Evolutionary conservation across 2,329 filamentous ascomycete species (phyloP), one percentile per base, ranked within the genome.

Genomic region (Cladophialophora psammophila): DNA sequence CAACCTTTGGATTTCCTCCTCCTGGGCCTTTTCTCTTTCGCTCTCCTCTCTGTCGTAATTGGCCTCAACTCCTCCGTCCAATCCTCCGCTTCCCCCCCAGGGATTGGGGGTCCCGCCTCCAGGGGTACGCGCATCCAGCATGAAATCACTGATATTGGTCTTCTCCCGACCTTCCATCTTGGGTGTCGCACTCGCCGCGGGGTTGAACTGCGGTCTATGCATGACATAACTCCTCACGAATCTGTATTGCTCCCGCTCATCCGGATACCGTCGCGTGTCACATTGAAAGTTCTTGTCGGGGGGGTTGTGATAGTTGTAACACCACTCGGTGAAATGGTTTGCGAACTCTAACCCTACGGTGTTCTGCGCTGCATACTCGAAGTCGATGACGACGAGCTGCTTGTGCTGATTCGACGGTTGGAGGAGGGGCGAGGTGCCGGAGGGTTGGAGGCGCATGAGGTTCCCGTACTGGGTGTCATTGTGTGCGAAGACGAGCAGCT

Each of bases 381-480:
- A 99, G 78, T 99, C 95, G 75, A 99, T 99, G 70, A 99, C 95
- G 15, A 98, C 87, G 13, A 99, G 87, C 79, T 96, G 94, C 79
- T 96, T 98, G 81, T 99, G 95, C 72, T 94, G 89, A 79, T 98
- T 98, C 66, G 91, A 89, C 0, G 95, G 93, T 58, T 95, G 87
- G 10, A 97, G 85, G 7, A 98, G 86, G 0, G 94, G 95, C 0
- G 94, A 97, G 73, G 93, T 90, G 57, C 84, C 85, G 45, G 82
- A 81, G 1, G 87, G 87, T 72, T 92, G 87, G 77, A 90, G 82
- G 42, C 94, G 92, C 58, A 99, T 88, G 69, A 99, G 95, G 76
- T 99, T 99, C 71, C 95, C 95, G 75, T 99, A 98, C 88, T 99
- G 95, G 4, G 95, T 97, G 85, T 99, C 95, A 75, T 97, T 97